These are phyloP conservation scores for Vicia sativa DNA, from an alignment of 306 rosid species.

Conservation along the genomic window DNA sequence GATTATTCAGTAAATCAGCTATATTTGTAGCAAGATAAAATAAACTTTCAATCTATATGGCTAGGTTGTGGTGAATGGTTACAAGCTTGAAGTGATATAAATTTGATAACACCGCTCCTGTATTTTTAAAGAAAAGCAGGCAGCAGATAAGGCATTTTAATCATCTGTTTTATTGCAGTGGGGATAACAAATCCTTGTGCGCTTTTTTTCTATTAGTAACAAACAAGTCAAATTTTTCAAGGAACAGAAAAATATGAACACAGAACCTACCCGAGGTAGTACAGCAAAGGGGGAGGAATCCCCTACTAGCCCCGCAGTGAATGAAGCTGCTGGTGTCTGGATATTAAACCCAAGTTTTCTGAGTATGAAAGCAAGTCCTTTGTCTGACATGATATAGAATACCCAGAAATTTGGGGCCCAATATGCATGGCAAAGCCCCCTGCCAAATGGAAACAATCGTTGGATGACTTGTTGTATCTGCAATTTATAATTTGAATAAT, in stretches of 20 bases:
- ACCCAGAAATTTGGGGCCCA: constrained; percentile 99
- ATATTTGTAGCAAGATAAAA: constrained; percentile 9
- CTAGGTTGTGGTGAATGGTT: constrained; percentile 6
- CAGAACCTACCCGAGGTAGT: constrained; percentile 68
- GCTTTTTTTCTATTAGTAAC: not conserved
- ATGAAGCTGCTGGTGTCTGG: constrained; percentile 68
- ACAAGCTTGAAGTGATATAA: constrained; percentile 22
- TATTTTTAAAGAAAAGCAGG: constrained; percentile 9
- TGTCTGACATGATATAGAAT: constrained; percentile 83
- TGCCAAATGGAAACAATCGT: constrained; percentile 92
- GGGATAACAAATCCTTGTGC: constrained; percentile 12
- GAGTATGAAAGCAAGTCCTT: constrained; percentile 69
- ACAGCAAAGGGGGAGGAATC: constrained; percentile 81
- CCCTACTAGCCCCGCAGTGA: constrained; percentile 87
- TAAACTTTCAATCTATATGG: constrained; percentile 9
- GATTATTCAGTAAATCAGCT: constrained; percentile 9
- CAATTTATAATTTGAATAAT: constrained; percentile 46
- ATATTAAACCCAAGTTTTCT: constrained; percentile 68
- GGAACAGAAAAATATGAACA: constrained; percentile 17
- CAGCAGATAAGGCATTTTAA: constrained; percentile 25
- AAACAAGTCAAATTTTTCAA: constrained; percentile 18
- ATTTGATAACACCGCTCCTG: not conserved
- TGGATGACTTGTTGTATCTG: constrained; percentile 75
- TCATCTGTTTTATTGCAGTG: not conserved
- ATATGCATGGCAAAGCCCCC: constrained; percentile 97